Percentiles rank a stretch among this genome's conserved stretches.
Conservation (phyloP, 352 stramenopile species). For the Phytophthora pini region DNA sequence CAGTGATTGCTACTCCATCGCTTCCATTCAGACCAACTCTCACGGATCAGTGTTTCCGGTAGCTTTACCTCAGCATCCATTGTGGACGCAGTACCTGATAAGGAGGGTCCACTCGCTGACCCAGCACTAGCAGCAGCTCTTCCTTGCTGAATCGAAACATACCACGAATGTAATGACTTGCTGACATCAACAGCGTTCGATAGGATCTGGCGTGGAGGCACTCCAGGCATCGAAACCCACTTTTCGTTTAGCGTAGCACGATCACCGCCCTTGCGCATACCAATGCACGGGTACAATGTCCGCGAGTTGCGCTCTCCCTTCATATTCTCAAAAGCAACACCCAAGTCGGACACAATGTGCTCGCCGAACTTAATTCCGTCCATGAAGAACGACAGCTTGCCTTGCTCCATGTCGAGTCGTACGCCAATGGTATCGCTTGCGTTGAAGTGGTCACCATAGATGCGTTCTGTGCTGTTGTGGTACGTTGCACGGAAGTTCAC, state of each 20-base stretch:
- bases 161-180: constrained; percentile 88
- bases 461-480: constrained; percentile 91
- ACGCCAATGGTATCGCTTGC: constrained; percentile 99
- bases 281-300: constrained; percentile 96
- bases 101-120: constrained; percentile 7
- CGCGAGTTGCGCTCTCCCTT: constrained; percentile 84
- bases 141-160: constrained; percentile 57
- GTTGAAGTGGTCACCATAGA: constrained; percentile 91
- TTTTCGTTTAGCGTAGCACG: constrained; percentile 96
- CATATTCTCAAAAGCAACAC: constrained; percentile 96
- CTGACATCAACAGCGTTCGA: constrained; percentile 91
- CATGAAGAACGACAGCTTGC: constrained; percentile 98
- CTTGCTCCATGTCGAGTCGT: constrained; percentile 98
- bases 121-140: constrained; percentile 22
- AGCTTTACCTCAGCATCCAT: constrained; percentile 44
- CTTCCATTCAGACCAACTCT: constrained; percentile 87
- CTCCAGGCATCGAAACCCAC: constrained; percentile 90
- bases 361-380: constrained; percentile 99
- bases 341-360: constrained; percentile 98
- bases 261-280: constrained; percentile 95
- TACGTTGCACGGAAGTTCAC: constrained; percentile 98
- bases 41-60: constrained; percentile 60
- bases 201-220: constrained; percentile 76
- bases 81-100: not conserved
- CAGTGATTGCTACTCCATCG: constrained; percentile 87